These are phyloP conservation scores for Pisolithus sp. DNA, from an alignment of 768 basidiomycete species.

Conservation along the genomic window DNA sequence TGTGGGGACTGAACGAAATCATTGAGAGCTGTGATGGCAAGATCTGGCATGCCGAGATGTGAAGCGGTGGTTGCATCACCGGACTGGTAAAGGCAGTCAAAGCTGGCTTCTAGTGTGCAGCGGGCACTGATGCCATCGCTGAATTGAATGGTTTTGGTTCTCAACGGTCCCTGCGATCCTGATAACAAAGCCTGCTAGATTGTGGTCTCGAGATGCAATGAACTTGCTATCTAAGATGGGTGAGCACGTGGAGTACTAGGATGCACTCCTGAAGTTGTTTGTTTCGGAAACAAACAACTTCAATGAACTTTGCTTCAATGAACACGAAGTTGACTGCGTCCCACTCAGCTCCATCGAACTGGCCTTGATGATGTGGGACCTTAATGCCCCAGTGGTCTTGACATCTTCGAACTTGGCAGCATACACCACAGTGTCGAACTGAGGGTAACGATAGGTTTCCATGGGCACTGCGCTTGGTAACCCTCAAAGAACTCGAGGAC, in stretches of 20 bases:
- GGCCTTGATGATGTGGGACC: constrained; percentile 64
- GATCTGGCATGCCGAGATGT: constrained; percentile 72
- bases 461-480: constrained; percentile 31
- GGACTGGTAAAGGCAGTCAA: constrained; percentile 72
- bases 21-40: constrained; percentile 72
- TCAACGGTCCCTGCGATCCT: constrained; percentile 47
- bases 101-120: constrained; percentile 75
- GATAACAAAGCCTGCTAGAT: constrained; percentile 78
- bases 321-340: constrained; percentile 87
- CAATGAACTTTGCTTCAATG: constrained; percentile 76
- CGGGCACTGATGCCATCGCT: constrained; percentile 77
- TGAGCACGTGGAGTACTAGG: constrained; percentile 1
- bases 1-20: constrained; percentile 68
- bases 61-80: constrained; percentile 80
- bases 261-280: no score
- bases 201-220: constrained; percentile 76
- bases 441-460: constrained; percentile 51
- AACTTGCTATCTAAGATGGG: constrained; percentile 68
- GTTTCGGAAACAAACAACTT: constrained; percentile 30
- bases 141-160: constrained; percentile 85
- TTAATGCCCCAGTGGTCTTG: constrained; percentile 52
- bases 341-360: constrained; percentile 48
- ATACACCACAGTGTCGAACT: constrained; percentile 46
- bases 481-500: no score
- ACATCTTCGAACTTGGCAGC: constrained; percentile 65